These are phyloP conservation scores for Tulasnella sp. DNA, from an alignment of 768 basidiomycete species.

Conservation along the genomic window DNA sequence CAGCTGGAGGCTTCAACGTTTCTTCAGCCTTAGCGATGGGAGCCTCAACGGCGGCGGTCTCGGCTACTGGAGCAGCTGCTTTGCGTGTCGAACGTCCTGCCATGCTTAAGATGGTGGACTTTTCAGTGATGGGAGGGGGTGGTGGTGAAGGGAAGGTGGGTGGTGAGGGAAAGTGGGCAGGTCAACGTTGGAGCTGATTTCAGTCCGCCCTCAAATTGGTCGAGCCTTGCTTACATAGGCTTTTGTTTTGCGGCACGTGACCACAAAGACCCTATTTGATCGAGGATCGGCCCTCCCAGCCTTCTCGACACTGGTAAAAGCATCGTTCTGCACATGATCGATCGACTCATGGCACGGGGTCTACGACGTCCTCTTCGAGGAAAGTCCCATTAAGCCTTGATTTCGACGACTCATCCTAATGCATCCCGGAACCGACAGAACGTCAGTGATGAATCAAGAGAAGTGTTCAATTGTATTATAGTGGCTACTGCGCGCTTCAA, in stretches of 20 bases:
- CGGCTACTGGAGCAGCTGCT: not conserved
- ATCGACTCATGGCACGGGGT: too few relatives aligned
- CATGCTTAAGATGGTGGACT: constrained; percentile 3
- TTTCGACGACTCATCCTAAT: too few relatives aligned
- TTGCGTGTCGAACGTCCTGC: constrained; percentile 10
- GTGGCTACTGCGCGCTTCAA: too few relatives aligned
- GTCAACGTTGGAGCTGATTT: constrained; percentile 13
- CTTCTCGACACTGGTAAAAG: too few relatives aligned
- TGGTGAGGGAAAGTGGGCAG: not conserved
- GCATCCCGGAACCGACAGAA: too few relatives aligned
- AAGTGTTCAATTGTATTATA: too few relatives aligned
- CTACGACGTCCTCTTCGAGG: too few relatives aligned
- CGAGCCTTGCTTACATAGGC: not conserved
- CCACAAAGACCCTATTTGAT: not conserved
- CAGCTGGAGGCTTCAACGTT: constrained; percentile 8
- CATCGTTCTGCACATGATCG: too few relatives aligned
- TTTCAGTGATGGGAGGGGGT: not conserved
- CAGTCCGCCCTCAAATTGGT: constrained; percentile 14
- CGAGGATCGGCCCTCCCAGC: too few relatives aligned
- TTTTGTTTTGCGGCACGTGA: constrained; percentile 1
- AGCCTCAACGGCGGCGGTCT: not conserved
- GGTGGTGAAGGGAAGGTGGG: not conserved
- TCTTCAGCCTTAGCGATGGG: not conserved
- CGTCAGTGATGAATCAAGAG: too few relatives aligned
- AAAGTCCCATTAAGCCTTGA: too few relatives aligned